Evolutionary conservation across 768 basidiomycete species (phyloP).

Genomic region (Tulasnella sp.): DNA sequence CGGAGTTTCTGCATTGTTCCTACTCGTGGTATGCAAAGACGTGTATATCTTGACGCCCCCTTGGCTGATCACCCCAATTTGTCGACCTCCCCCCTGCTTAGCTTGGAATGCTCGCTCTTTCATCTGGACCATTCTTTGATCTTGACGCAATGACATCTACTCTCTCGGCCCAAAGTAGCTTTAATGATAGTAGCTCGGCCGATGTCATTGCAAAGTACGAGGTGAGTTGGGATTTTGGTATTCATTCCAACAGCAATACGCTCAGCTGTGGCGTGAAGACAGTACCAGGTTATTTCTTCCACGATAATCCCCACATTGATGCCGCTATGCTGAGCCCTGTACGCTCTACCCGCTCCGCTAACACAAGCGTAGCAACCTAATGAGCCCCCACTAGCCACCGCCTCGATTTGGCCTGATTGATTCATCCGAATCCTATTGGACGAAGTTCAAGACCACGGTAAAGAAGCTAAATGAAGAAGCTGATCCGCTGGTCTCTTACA

Average conservation of each 20-base stretch:
- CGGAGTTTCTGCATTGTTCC: background rate
- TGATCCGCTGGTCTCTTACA: slow-evolving; percentile 35
- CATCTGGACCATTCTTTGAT: background rate
- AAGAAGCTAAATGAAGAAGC: slow-evolving; percentile 36
- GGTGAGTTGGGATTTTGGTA: background rate
- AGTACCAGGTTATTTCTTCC: slow-evolving; percentile 34
- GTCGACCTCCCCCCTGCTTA: background rate
- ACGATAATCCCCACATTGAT: slow-evolving; percentile 27
- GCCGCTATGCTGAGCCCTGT: slow-evolving; percentile 25
- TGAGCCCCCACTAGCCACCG: slow-evolving; percentile 34
- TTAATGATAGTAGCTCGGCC: background rate
- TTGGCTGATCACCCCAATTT: background rate
- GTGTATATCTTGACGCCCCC: background rate
- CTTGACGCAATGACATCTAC: background rate
- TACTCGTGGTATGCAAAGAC: background rate
- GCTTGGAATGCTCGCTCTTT: background rate
- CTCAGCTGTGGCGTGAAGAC: slow-evolving; percentile 18
- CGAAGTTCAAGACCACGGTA: slow-evolving; percentile 32
- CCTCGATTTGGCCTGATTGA: slow-evolving; percentile 50
- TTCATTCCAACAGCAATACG: background rate
- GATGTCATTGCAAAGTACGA: background rate
- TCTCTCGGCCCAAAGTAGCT: background rate
- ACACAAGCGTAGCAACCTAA: background rate
- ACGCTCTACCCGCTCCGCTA: background rate
- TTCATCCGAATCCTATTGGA: slow-evolving; percentile 38